Percentiles rank a stretch among this genome's conserved stretches.
Evolutionary conservation across 2,329 filamentous ascomycete genomes (phyloP).

Genomic region (Cladophialophora immunda): DNA sequence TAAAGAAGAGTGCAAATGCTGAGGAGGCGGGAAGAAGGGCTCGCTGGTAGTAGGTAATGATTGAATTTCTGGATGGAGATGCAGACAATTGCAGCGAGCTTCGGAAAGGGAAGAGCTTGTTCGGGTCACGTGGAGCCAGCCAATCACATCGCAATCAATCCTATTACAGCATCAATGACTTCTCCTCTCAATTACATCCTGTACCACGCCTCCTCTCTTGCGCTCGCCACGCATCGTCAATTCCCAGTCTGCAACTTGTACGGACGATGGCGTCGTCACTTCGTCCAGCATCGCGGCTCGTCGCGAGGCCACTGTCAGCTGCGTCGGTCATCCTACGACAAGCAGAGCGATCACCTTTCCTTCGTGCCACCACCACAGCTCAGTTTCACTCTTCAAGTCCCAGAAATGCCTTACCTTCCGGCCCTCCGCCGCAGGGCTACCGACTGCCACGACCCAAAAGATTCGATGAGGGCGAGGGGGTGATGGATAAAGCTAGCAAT

Average conservation of each 20-base stretch:
- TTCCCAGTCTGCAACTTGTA: constrained; percentile 32
- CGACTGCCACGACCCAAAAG: constrained; percentile 74
- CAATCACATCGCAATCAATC: constrained; percentile 24
- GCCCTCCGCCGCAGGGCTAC: constrained; percentile 82
- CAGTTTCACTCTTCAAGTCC: constrained; percentile 72
- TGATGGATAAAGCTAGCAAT: constrained; percentile 84
- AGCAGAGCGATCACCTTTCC: constrained; percentile 44
- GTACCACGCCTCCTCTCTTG: constrained; percentile 29
- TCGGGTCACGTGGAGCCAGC: constrained; percentile 7
- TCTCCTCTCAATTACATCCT: constrained; percentile 6
- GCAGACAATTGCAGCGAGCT: constrained; percentile 40
- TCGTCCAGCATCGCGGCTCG: constrained; percentile 53
- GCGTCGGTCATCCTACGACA: constrained; percentile 42
- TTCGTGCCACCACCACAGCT: constrained; percentile 62
- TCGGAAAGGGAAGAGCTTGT: constrained; percentile 23
- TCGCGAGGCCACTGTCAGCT: constrained; percentile 51
- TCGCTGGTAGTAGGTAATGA: constrained; percentile 35
- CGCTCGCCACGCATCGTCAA: constrained; percentile 38
- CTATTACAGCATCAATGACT: constrained; percentile 17
- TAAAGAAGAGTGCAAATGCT: background rate
- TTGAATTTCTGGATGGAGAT: constrained; percentile 27
- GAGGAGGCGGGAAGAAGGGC: constrained; percentile 25
- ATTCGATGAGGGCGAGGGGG: constrained; percentile 84
- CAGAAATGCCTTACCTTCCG: constrained; percentile 71
- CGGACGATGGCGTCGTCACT: constrained; percentile 55